Percentiles rank a stretch among this genome's conserved stretches.
These are phyloP conservation scores for Trebouxiophyceae sp. DNA, from an alignment of 163 green algal species.

Conservation along the genomic window DNA sequence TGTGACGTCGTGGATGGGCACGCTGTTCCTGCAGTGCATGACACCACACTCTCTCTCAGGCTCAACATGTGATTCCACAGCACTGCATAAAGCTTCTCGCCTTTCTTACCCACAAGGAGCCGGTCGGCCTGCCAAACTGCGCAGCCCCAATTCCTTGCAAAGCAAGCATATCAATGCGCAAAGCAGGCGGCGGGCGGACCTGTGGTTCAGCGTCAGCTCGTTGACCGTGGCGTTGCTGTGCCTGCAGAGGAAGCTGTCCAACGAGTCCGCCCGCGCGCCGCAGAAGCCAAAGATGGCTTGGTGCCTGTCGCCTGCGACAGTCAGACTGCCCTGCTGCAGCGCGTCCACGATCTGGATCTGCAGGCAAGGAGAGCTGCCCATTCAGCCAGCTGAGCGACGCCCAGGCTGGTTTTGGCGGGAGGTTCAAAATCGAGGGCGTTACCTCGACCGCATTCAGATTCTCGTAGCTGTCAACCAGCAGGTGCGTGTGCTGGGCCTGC, in stretches of 20 bases:
- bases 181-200: too few species aligned
- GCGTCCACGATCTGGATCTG: slow-evolving; percentile 25
- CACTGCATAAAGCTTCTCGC: too few species aligned
- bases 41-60: too few species aligned
- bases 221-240: background rate
- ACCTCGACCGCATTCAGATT: slow-evolving; percentile 53
- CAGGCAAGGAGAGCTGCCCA: background rate
- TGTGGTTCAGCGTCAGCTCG: too few species aligned
- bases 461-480: slow-evolving; percentile 76
- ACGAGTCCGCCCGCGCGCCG: slow-evolving; percentile 11
- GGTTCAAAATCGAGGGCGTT: too few species aligned
- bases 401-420: too few species aligned
- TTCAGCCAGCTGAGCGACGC: too few species aligned
- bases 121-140: too few species aligned
- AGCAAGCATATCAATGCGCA: too few species aligned
- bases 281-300: slow-evolving; percentile 35
- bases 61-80: slow-evolving; percentile 21
- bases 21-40: background rate
- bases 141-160: too few species aligned
- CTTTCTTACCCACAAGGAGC: too few species aligned
- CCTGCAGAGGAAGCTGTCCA: slow-evolving; percentile 8
- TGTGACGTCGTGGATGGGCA: slow-evolving; percentile 20
- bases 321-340: slow-evolving; percentile 24
- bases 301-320: slow-evolving; percentile 35
- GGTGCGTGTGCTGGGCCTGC: slow-evolving; percentile 15